These are phyloP conservation scores for Thielaviopsis punctulata DNA, from an alignment of 2,329 filamentous ascomycete genomes.

Conservation along the genomic window DNA sequence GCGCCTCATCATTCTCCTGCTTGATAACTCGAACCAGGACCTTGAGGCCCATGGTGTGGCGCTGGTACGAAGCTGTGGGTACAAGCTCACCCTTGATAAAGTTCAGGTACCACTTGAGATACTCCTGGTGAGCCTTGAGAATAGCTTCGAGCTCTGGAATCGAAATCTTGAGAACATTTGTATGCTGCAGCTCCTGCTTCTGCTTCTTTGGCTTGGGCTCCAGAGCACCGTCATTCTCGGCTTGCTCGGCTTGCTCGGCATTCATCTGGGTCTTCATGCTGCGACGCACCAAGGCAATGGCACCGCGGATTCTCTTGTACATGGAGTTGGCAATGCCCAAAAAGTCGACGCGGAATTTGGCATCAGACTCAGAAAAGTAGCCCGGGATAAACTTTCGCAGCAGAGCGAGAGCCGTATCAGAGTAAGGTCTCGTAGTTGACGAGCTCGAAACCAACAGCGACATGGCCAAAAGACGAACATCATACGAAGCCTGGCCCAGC, in stretches of 20 bases:
- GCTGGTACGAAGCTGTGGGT: conserved; percentile 74
- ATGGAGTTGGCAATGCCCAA: conserved; percentile 59
- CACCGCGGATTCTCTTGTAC: conserved; percentile 55
- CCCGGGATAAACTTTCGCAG: conserved; percentile 49
- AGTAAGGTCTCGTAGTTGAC: conserved; percentile 57
- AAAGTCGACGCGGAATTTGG: conserved; percentile 70
- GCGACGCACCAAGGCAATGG: conserved; percentile 38
- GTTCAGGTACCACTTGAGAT: conserved; percentile 55
- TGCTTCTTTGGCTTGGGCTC: conserved; percentile 11
- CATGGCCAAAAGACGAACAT: conserved; percentile 63
- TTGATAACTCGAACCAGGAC: conserved; percentile 50
- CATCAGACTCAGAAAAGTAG: conserved; percentile 69
- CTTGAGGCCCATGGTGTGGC: conserved; percentile 67
- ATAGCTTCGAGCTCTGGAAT: conserved; percentile 22
- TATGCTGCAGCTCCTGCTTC: conserved; percentile 21
- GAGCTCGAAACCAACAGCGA: conserved; percentile 64
- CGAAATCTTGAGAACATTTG: conserved; percentile 24
- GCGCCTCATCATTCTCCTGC: conserved; percentile 43
- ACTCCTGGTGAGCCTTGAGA: conserved; percentile 37
- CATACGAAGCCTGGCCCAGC: conserved; percentile 37
- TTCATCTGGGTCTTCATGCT: conserved; percentile 21
- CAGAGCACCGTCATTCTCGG: conserved; percentile 13
- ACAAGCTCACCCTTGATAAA: conserved; percentile 61
- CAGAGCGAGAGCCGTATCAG: conserved; percentile 39
- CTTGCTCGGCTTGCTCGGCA: conserved; percentile 18